These are phyloP conservation scores for Turritis glabra DNA, from an alignment of 345 rosid species.

Conservation along the genomic window DNA sequence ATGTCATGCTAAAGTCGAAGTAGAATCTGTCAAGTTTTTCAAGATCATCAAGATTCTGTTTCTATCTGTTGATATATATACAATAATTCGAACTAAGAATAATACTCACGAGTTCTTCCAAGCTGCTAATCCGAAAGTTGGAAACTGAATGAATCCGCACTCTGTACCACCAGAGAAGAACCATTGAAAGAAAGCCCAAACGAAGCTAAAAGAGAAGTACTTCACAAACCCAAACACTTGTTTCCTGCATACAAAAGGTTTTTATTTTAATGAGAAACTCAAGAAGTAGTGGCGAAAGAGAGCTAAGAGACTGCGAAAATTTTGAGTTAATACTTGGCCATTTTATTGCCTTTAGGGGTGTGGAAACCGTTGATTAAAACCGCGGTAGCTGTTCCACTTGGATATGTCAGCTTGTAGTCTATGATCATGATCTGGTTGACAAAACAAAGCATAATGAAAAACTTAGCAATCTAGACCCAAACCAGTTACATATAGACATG, in stretches of 20 bases:
- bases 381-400: constrained; percentile 94
- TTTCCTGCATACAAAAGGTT: constrained; percentile 51
- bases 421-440: constrained; percentile 74
- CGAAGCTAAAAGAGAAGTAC: constrained; percentile 67
- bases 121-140: constrained; percentile 76
- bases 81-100: not conserved
- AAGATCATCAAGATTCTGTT: constrained; percentile 30
- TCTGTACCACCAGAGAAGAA: constrained; percentile 52
- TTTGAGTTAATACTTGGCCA: constrained; percentile 58
- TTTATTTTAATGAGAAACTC: not conserved
- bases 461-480: not conserved
- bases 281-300: not conserved
- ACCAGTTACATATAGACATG: not conserved
- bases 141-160: constrained; percentile 77
- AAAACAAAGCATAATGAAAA: not conserved
- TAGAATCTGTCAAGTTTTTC: constrained; percentile 62
- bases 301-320: not conserved
- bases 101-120: constrained; percentile 61
- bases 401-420: constrained; percentile 78
- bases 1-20: constrained; percentile 88
- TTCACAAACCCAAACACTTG: constrained; percentile 70
- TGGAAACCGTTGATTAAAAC: constrained; percentile 88
- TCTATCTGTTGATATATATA: not conserved
- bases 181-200: constrained; percentile 93
- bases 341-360: constrained; percentile 65